phyloP scores from a whole-genome alignment of 164 flowering plant genomes.

The Liquidambar formosana region DNA sequence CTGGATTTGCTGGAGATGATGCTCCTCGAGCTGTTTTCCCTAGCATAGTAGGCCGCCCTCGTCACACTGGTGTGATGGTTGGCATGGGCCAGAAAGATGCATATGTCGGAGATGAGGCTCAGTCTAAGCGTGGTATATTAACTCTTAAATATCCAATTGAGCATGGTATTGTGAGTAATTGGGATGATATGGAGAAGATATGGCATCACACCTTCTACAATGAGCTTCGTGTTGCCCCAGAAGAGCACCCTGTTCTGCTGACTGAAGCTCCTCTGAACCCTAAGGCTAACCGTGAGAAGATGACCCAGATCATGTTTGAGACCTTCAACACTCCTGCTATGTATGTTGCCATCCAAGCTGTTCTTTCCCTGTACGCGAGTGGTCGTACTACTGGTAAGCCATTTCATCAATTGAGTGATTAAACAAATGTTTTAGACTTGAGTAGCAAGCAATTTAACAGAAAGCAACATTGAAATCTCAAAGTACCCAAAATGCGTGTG shows the following conservation, averaged over 20 bases:
- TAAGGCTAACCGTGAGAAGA: constrained; percentile 48
- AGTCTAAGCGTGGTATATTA: no score
- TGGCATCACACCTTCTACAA: no score
- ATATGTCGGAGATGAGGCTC: no score
- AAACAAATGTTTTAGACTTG: no score
- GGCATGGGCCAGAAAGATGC: constrained; percentile 19
- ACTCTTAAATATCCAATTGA: constrained; percentile 34
- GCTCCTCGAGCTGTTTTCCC: constrained; percentile 48
- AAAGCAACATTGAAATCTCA: no score
- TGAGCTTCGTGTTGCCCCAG: constrained; percentile 30
- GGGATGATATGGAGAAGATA: constrained; percentile 55
- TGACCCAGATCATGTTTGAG: constrained; percentile 51
- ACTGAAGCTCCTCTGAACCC: constrained; percentile 55
- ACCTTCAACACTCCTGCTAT: no score
- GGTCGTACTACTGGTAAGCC: constrained; percentile 46
- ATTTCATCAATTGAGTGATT: background rate
- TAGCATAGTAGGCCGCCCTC: constrained; percentile 42
- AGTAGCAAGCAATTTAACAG: no score
- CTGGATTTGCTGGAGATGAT: constrained; percentile 50
- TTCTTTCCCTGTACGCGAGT: constrained; percentile 46
- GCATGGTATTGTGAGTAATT: constrained; percentile 50
- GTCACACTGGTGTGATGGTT: constrained; percentile 49
- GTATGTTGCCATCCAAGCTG: no score
- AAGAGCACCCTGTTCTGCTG: constrained; percentile 50
- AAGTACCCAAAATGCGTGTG: no score